Conservation (phyloP, 1,139 yeast species). For the Kurtzmaniella natalensis region DNA sequence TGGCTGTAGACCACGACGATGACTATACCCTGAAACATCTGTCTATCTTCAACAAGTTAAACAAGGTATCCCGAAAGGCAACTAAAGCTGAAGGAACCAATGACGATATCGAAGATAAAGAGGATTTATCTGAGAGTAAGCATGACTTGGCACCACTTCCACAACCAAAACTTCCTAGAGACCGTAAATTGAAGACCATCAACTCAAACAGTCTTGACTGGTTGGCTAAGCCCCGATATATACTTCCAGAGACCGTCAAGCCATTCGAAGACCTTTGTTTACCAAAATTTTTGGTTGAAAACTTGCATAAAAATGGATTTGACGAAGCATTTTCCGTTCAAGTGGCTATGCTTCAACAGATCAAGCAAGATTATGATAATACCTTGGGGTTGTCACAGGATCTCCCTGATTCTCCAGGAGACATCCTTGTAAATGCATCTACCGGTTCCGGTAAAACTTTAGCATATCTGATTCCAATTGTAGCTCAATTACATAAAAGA, state of each 20-base stretch:
- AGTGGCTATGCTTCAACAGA: constrained; percentile 54
- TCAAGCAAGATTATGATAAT: constrained; percentile 20
- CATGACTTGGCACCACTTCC: constrained; percentile 76
- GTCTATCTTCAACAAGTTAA: constrained; percentile 26
- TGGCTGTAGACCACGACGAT: constrained; percentile 8
- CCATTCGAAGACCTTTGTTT: constrained; percentile 38
- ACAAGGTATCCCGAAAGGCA: constrained; percentile 13
- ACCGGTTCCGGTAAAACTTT: constrained; percentile 97
- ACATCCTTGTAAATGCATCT: constrained; percentile 83
- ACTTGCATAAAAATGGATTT: constrained; percentile 44
- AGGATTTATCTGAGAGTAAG: constrained; percentile 2
- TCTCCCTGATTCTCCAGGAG: constrained; percentile 56
- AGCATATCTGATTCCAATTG: constrained; percentile 81
- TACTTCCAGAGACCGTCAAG: constrained; percentile 38
- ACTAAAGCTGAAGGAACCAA: constrained; percentile 6
- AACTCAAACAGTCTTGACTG: constrained; percentile 50
- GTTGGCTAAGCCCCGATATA: constrained; percentile 62
- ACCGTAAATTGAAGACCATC: constrained; percentile 36
- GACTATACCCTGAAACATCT: constrained; percentile 26
- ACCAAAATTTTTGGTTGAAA: constrained; percentile 39
- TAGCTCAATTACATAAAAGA: constrained; percentile 61
- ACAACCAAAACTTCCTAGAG: constrained; percentile 66
- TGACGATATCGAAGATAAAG: constrained; percentile 9
- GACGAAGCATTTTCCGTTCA: constrained; percentile 75
- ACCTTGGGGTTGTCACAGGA: background rate